Evolutionary conservation across 805 yeast species (phyloP).

Genomic region (Yamadazyma sp.): DNA sequence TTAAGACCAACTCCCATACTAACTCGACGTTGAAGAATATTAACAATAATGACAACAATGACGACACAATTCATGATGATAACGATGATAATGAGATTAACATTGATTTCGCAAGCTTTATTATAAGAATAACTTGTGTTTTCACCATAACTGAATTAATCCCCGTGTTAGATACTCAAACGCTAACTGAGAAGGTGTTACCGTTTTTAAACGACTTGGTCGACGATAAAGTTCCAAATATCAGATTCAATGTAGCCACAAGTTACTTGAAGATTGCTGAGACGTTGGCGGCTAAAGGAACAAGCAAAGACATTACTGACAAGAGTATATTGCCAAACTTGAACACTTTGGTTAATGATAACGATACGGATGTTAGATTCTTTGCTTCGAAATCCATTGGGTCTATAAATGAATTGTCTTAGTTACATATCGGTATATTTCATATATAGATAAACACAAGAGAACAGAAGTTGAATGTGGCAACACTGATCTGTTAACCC

Average conservation of each 20-base stretch:
- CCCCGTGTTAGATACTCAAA: slow-evolving; percentile 60
- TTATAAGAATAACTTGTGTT: slow-evolving; percentile 87
- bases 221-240: slow-evolving; percentile 87
- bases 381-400: slow-evolving; percentile 66
- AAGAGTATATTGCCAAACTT: slow-evolving; percentile 63
- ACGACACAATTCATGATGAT: slow-evolving; percentile 21
- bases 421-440: too few relatives aligned
- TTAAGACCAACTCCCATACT: slow-evolving; percentile 22
- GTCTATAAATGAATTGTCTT: slow-evolving; percentile 6
- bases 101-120: slow-evolving; percentile 67
- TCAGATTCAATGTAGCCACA: slow-evolving; percentile 92
- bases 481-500: too few relatives aligned
- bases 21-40: slow-evolving; percentile 11
- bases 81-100: slow-evolving; percentile 24
- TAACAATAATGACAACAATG: slow-evolving; percentile 17
- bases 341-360: slow-evolving; percentile 64
- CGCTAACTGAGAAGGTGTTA: slow-evolving; percentile 62
- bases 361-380: slow-evolving; percentile 86
- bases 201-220: slow-evolving; percentile 77
- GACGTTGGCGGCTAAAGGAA: slow-evolving; percentile 35
- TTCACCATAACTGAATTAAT: slow-evolving; percentile 83
- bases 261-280: slow-evolving; percentile 64
- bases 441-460: too few relatives aligned
- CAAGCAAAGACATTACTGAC: slow-evolving; percentile 25
- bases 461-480: too few relatives aligned